phyloP scores from a whole-genome alignment of 108 stramenopile species.

The Cyclostephanos invisitatus region DNA sequence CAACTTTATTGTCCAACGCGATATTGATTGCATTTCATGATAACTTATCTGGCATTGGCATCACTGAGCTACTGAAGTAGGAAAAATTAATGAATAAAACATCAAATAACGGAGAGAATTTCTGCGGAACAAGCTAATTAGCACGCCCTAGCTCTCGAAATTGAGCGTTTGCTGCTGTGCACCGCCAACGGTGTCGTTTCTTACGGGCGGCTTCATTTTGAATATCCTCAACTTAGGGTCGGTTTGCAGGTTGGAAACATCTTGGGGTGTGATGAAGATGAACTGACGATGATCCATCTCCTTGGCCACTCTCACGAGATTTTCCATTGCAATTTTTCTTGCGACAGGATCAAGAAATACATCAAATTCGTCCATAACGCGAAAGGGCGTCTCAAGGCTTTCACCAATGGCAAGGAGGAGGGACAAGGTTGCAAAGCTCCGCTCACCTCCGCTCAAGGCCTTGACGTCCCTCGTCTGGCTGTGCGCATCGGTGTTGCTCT shows the following conservation, averaged over 20 bases:
- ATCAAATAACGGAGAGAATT: background rate
- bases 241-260: conserved; percentile 67
- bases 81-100: background rate
- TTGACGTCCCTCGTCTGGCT: conserved; percentile 86
- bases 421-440: conserved; percentile 86
- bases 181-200: conserved; percentile 53
- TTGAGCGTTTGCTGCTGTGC: conserved; percentile 75
- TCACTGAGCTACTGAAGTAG: too few species aligned
- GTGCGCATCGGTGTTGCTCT: conserved; percentile 55
- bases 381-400: conserved; percentile 92
- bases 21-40: too few species aligned
- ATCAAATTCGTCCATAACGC: conserved; percentile 99
- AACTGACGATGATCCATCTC: conserved; percentile 88
- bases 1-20: too few species aligned
- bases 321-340: conserved; percentile 83
- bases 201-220: conserved; percentile 63
- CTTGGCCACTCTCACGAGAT: conserved; percentile 69
- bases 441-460: conserved; percentile 86
- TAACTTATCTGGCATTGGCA: too few species aligned
- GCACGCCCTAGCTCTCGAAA: conserved; percentile 22
- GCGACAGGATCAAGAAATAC: conserved; percentile 94
- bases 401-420: conserved; percentile 92
- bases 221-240: conserved; percentile 68
- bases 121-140: background rate
- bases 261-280: conserved; percentile 96